Percentiles rank a stretch among this genome's conserved stretches.
Evolutionary conservation across 2,329 filamentous ascomycete species (phyloP).

Genomic region (Emericellopsis cladophorae): DNA sequence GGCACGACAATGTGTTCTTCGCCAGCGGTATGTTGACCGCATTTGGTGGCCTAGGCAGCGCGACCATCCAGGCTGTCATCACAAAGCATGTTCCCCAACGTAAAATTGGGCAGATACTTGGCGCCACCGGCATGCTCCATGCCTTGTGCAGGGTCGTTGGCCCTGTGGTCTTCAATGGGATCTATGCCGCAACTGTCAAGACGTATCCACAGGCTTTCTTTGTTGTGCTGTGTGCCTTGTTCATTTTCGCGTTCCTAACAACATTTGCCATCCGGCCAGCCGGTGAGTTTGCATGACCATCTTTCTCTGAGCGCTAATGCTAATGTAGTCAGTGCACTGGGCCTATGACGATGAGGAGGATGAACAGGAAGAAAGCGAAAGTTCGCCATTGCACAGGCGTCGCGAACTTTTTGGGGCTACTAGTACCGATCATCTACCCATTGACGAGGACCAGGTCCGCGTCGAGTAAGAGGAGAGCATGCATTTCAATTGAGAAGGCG

Average conservation of each 20-base stretch:
- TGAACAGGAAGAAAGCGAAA: not conserved
- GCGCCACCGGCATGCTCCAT: slow-evolving; percentile 77
- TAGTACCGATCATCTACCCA: slow-evolving; percentile 3
- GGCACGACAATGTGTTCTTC: slow-evolving; percentile 52
- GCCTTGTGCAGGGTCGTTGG: slow-evolving; percentile 67
- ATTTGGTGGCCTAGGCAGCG: slow-evolving; percentile 72
- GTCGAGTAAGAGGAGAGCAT: too few relatives aligned
- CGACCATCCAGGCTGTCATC: slow-evolving; percentile 70
- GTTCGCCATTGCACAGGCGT: slow-evolving; percentile 1
- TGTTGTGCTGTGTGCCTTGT: slow-evolving; percentile 55
- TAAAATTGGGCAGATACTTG: slow-evolving; percentile 74
- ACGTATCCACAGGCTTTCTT: slow-evolving; percentile 75
- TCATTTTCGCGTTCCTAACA: slow-evolving; percentile 50
- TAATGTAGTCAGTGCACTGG: slow-evolving; percentile 5
- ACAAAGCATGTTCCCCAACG: slow-evolving; percentile 86
- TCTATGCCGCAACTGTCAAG: slow-evolving; percentile 73
- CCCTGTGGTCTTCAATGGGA: slow-evolving; percentile 71
- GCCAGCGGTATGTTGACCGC: slow-evolving; percentile 60
- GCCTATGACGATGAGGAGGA: not conserved
- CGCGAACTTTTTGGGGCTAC: not conserved
- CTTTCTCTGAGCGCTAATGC: not conserved
- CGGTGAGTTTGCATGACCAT: slow-evolving; percentile 40
- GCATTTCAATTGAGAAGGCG: too few relatives aligned
- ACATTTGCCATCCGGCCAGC: slow-evolving; percentile 62
- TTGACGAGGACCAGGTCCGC: slow-evolving; percentile 13